A percentile compares a stretch with the other conserved stretches of the same genome.
Conservation (phyloP, 441 rosid genomes). For the Gossypium laxum region DNA sequence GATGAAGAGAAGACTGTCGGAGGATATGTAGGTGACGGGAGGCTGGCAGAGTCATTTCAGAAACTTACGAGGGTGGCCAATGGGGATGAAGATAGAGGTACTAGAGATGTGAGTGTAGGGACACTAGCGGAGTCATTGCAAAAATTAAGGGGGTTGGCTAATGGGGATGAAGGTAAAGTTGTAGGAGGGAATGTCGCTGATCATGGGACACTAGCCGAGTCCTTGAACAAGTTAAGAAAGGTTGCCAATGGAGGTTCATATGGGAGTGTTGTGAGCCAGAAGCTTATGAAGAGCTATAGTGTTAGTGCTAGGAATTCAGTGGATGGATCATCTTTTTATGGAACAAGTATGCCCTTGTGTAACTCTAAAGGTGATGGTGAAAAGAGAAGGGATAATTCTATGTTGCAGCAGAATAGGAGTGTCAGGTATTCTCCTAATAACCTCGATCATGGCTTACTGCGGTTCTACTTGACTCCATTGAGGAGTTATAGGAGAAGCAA, state of each 20-base stretch:
- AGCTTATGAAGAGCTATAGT: conserved; percentile 29
- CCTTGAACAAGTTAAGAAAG: conserved; percentile 12
- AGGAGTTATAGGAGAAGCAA: conserved; percentile 40
- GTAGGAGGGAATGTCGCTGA: not conserved
- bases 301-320: conserved; percentile 28
- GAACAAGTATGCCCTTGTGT: conserved; percentile 20
- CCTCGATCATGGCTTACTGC: conserved; percentile 35
- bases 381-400: conserved; percentile 28
- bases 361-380: conserved; percentile 16
- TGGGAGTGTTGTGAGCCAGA: not conserved
- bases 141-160: conserved; percentile 30
- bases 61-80: conserved; percentile 8
- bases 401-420: conserved; percentile 22
- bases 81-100: conserved; percentile 8
- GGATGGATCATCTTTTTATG: conserved; percentile 22
- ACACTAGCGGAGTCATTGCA: conserved; percentile 34
- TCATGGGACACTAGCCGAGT: conserved; percentile 9
- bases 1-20: conserved; percentile 19
- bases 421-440: conserved; percentile 25
- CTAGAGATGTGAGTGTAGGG: conserved; percentile 26
- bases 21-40: conserved; percentile 26
- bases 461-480: conserved; percentile 49
- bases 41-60: conserved; percentile 12
- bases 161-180: conserved; percentile 25
- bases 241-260: conserved; percentile 9